Percentiles rank a stretch among this genome's conserved stretches.
Evolutionary conservation across 2,329 filamentous ascomycete species (phyloP).

Genomic region (Xylariaceae sp.): DNA sequence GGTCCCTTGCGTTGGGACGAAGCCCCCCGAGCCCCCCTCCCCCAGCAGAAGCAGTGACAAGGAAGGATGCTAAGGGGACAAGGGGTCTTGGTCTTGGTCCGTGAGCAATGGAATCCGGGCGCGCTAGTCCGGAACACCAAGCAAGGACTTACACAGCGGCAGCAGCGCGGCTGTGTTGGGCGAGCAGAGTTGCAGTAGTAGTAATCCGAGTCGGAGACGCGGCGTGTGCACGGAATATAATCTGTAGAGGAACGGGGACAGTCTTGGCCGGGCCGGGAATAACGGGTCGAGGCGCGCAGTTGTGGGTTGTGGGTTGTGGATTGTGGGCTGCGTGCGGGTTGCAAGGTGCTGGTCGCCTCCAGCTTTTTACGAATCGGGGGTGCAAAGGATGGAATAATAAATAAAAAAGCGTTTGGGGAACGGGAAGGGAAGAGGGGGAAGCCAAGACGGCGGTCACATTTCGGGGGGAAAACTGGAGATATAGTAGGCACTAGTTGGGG

Average conservation of each 20-base stretch:
- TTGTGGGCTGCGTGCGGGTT: slow-evolving; percentile 22
- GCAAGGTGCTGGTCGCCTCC: slow-evolving; percentile 14
- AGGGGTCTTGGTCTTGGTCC: too few species aligned
- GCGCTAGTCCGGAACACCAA: neutral
- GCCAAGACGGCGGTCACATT: slow-evolving; percentile 21
- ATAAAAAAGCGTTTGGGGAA: slow-evolving; percentile 20
- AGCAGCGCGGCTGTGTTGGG: neutral
- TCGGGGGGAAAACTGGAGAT: slow-evolving; percentile 22
- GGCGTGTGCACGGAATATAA: neutral
- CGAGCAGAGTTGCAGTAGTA: neutral
- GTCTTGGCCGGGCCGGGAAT: slow-evolving; percentile 15
- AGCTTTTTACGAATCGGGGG: slow-evolving; percentile 25
- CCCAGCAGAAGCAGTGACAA: slow-evolving; percentile 1
- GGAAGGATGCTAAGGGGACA: neutral
- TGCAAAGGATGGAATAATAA: slow-evolving; percentile 24
- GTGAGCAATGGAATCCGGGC: neutral
- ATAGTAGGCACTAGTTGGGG: neutral
- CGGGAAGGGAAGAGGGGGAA: slow-evolving; percentile 21
- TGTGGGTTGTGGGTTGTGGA: slow-evolving; percentile 15
- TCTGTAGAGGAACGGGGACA: neutral
- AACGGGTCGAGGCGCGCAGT: slow-evolving; percentile 6
- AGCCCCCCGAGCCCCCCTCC: neutral
- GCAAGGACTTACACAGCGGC: neutral
- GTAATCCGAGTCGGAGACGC: neutral
- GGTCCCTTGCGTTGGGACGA: neutral